Evolutionary conservation across 345 rosid genomes (phyloP), one percentile per base, ranked within the genome.

Genomic region (Euphorbia pulcherrima): DNA sequence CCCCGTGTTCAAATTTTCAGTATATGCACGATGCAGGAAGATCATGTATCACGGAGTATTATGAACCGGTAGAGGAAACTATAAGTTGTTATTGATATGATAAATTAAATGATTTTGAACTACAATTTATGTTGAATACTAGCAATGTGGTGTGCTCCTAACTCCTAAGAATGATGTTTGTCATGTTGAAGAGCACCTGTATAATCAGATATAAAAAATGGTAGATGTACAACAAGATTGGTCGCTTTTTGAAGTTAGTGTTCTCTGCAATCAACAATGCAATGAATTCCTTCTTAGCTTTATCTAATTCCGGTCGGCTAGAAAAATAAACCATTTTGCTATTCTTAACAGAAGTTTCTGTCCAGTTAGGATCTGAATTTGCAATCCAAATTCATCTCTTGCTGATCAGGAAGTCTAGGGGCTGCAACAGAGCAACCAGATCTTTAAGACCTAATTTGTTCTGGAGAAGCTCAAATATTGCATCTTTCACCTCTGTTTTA

Each of bases 361-460:
- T 73, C 68, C 61, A 44, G 55, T 30, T 70, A 53, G 62, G 50
- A 68, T 65, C 67, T 52, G 70, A 60, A 56, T 16, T 16, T 41
- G 47, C 10, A 7, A 23, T 62, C 60, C 50, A 11, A 10, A 35
- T 59, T 51, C 50, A 40, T 68, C 64, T 28, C 50, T 46, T 18
- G 53, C 30, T 35, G 58, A 1, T 23, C 40, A 18, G 69, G n/a
- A 18, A 40, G 51, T 60, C 63, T 68, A 65, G 83, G 86, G 56
- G 75, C 77, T 65, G 69, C 72, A 64, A 64, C 64, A 60, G 72
- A 72, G 69, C 72, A 64, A 64, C 64, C 63, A 73, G 72, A 68
- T 89, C 90, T 75, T 84, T 83, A 17, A 94, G 90, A 68, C 95
- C 90, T 72, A 94, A 65, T 47, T 89, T 96, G 26, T 80, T 78